Evolutionary conservation across 1,139 yeast genomes (phyloP).

Genomic region (Schizosaccharomyces versatilis): DNA sequence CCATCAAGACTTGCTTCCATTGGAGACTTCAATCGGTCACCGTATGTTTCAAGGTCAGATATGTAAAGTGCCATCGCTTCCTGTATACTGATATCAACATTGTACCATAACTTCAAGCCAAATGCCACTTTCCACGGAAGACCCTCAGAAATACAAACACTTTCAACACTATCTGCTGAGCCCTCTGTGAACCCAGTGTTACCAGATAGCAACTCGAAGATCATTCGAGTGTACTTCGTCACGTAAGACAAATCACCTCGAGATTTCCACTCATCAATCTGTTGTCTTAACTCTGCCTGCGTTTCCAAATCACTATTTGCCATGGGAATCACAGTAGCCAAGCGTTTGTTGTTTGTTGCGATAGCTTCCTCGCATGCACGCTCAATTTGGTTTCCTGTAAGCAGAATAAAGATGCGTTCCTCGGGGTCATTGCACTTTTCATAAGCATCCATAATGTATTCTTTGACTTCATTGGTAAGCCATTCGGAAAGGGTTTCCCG

Average conservation of each 20-base stretch:
- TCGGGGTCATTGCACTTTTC: constrained; percentile 12
- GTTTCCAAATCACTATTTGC: constrained; percentile 47
- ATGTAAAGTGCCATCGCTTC: neutral
- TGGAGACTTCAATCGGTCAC: neutral
- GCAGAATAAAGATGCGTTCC: constrained; percentile 25
- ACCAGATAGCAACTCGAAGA: constrained; percentile 49
- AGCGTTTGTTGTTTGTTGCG: constrained; percentile 37
- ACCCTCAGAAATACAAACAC: constrained; percentile 22
- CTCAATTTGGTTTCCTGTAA: constrained; percentile 36
- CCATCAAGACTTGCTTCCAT: neutral
- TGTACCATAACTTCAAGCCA: constrained; percentile 40
- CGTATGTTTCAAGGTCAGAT: neutral
- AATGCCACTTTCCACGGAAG: constrained; percentile 48
- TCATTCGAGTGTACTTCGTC: constrained; percentile 32
- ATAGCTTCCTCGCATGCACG: constrained; percentile 43
- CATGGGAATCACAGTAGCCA: constrained; percentile 48
- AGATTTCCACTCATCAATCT: constrained; percentile 42
- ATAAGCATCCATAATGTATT: constrained; percentile 22
- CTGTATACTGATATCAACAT: neutral
- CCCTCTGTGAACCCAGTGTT: constrained; percentile 13
- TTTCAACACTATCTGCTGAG: constrained; percentile 14
- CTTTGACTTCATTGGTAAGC: constrained; percentile 31
- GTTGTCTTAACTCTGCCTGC: constrained; percentile 32
- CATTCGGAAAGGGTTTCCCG: constrained; percentile 27
- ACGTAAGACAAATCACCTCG: constrained; percentile 24